A percentile compares a stretch with the other conserved stretches of the same genome.
Conservation (phyloP, 257 asterid genomes). For the Eustoma russellianum region DNA sequence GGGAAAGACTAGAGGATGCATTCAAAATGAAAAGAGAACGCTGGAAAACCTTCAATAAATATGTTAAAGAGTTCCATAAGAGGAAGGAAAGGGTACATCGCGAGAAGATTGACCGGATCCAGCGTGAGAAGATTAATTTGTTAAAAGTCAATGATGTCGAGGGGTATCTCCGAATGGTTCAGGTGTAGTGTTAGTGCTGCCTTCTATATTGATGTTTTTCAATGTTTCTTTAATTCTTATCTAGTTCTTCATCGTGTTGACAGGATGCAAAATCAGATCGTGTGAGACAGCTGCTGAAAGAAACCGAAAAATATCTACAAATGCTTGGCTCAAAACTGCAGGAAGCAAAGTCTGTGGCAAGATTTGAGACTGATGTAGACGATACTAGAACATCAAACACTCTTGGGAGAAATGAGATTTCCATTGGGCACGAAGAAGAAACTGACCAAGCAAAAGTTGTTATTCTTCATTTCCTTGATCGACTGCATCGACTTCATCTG, state of each 20-base stretch:
- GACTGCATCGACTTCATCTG: neutral
- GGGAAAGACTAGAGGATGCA: slow-evolving; percentile 92
- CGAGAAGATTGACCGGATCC: slow-evolving; percentile 97
- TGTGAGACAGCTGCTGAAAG: slow-evolving; percentile 81
- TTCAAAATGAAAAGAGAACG: slow-evolving; percentile 92
- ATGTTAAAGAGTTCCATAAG: slow-evolving; percentile 88
- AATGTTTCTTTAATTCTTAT: slow-evolving; percentile 10
- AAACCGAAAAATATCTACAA: slow-evolving; percentile 92
- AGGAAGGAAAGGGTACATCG: slow-evolving; percentile 95
- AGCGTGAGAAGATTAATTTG: slow-evolving; percentile 96
- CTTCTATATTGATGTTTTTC: slow-evolving; percentile 5
- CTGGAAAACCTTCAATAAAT: slow-evolving; percentile 81
- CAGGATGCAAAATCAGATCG: slow-evolving; percentile 99
- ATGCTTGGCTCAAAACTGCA: slow-evolving; percentile 87
- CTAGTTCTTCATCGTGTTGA: slow-evolving; percentile 17
- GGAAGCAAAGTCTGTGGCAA: slow-evolving; percentile 74
- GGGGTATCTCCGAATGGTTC: slow-evolving; percentile 99
- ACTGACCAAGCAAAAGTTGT: slow-evolving; percentile 94
- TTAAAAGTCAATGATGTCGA: slow-evolving; percentile 95
- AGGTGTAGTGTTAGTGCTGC: slow-evolving; percentile 40
- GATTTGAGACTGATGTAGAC: slow-evolving; percentile 61
- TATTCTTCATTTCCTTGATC: slow-evolving; percentile 3
- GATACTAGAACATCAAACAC: slow-evolving; percentile 35
- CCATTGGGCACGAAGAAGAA: slow-evolving; percentile 69
- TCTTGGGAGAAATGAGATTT: slow-evolving; percentile 57